phyloP scores from a whole-genome alignment of 257 asterid genomes.

The Solanum acaule region DNA sequence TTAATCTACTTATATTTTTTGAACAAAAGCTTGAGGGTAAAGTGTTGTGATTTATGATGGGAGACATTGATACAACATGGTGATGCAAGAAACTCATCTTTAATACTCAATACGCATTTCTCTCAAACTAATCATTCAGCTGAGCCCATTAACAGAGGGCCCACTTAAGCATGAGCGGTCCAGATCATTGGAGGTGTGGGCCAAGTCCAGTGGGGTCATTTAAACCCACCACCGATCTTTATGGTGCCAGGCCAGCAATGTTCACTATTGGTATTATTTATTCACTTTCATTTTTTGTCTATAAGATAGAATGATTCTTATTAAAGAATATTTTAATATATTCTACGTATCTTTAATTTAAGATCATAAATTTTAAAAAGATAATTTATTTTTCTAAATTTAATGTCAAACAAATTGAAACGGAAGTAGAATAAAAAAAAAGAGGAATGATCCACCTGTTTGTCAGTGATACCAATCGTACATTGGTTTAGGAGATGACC shows the following conservation, averaged over 20 bases:
- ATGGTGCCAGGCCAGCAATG: constrained; percentile 80
- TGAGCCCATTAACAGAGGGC: constrained; percentile 43
- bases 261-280: neutral
- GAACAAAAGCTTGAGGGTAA: neutral
- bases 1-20: neutral
- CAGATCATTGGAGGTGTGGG: constrained; percentile 29
- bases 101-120: neutral
- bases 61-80: constrained; percentile 3
- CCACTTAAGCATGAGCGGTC: constrained; percentile 35
- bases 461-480: constrained; percentile 19
- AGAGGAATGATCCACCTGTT: constrained; percentile 29
- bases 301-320: too few relatives aligned
- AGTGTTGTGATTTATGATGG: neutral
- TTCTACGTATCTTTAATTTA: too few relatives aligned
- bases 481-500: constrained; percentile 22
- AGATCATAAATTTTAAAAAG: fast-evolving
- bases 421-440: neutral
- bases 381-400: too few relatives aligned
- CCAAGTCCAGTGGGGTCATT: constrained; percentile 29
- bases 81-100: neutral
- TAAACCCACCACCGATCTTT: constrained; percentile 76
- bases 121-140: constrained; percentile 26
- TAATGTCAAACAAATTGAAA: too few relatives aligned
- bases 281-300: neutral
- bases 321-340: too few relatives aligned